These are phyloP conservation scores for Aquilaria yunnanensis DNA, from an alignment of 345 rosid genomes.

Conservation along the genomic window DNA sequence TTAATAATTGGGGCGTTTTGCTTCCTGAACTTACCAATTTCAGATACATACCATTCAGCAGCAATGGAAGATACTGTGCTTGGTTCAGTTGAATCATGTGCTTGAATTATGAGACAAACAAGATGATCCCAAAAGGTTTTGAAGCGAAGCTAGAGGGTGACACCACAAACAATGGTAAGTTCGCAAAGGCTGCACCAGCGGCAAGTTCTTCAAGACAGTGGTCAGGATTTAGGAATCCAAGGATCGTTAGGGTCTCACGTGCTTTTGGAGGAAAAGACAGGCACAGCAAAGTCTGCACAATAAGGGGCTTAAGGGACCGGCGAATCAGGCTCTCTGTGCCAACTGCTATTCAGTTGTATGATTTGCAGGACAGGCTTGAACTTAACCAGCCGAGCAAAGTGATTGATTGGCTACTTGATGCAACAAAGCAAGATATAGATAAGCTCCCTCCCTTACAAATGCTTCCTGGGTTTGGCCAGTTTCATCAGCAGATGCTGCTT, in stretches of 20 bases:
- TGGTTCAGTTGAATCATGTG: conserved; percentile 4
- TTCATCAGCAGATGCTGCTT: conserved; percentile 46
- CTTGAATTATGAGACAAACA: conserved; percentile 31
- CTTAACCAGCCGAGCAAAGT: conserved; percentile 92
- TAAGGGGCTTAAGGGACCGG: conserved; percentile 82
- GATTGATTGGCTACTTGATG: conserved; percentile 88
- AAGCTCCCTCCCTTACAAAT: conserved; percentile 84
- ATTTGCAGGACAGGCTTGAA: conserved; percentile 86
- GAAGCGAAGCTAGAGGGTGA: conserved; percentile 60
- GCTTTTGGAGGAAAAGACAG: conserved; percentile 93
- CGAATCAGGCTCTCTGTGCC: conserved; percentile 92
- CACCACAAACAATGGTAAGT: conserved; percentile 9
- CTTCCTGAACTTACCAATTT: neutral
- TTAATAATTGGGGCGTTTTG: neutral
- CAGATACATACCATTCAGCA: neutral
- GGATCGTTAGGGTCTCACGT: conserved; percentile 86
- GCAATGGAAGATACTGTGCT: neutral
- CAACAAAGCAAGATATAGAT: conserved; percentile 65
- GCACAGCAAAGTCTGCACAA: conserved; percentile 94
- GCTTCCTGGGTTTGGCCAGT: conserved; percentile 67
- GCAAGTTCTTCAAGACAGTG: conserved; percentile 59
- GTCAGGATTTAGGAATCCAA: conserved; percentile 87
- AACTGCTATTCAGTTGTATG: conserved; percentile 85
- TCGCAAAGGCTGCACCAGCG: conserved; percentile 15
- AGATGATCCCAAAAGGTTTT: conserved; percentile 47